Evolutionary conservation across 2,329 filamentous ascomycete genomes (phyloP), one percentile per base, ranked within the genome.

Genomic region (Neonectria magnoliae): DNA sequence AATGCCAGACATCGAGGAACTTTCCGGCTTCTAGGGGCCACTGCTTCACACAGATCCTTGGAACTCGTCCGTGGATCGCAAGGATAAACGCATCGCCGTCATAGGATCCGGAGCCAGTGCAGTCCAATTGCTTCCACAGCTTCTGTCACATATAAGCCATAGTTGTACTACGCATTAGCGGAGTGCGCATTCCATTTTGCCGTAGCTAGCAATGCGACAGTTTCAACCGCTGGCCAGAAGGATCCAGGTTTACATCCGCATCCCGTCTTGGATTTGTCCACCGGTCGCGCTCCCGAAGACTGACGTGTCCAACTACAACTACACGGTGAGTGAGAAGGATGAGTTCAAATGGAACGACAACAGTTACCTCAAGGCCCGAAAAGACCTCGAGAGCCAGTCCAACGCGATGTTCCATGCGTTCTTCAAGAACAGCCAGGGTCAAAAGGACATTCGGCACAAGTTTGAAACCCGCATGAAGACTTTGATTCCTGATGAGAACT

Each of bases 1-100:
- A 53, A 84, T 81, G 80, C 84, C 84, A 5, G 76, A 76, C 3
- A 84, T 86, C n/a, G 76, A 81, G 5, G 84, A 83, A 0, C 65
- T 85, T 2, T 68, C 81, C 6, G 78, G 77, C 11, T 85, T 83
- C 70, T 79, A 81, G 58, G 84, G 84, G 16, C 77, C 76, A 41
- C 67, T 84, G 1, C 72, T 84, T 22, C 84, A 85, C 71, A 72
- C 80, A 2, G 82, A 82, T 5, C 77, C 78, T 9, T 85, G 82
- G 81, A 77, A 82, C 18, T 73, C 82, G 29, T 76, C 78, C 1
- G 69, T 80, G 11, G 71, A 80, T 27, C 68, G 80, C 0, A 70
- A 57, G n/a, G 77, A 76, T 2, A 76, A 77, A 44, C 72, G 76
- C 42, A 77, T 82, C 38, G 79, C 76, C 13, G 67, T 81, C 11